phyloP scores from a whole-genome alignment of 2,329 filamentous ascomycete genomes.

The Chaetomium strumarium region DNA sequence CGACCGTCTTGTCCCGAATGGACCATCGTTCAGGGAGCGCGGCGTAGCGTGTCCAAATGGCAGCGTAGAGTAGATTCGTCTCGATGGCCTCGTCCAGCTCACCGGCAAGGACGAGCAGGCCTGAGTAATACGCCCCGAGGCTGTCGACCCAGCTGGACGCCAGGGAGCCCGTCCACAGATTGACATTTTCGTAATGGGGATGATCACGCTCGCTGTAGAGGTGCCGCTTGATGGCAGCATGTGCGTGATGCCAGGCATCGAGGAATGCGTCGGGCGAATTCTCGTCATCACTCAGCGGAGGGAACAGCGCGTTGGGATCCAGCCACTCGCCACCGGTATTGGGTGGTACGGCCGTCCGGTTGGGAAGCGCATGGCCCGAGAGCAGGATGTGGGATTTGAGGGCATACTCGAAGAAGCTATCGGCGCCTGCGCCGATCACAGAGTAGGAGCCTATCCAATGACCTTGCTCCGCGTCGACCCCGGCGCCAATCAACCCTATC shows the following conservation, averaged over 20 bases:
- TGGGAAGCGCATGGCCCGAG: slow-evolving; percentile 63
- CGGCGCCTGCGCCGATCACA: slow-evolving; percentile 93
- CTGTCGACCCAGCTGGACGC: slow-evolving; percentile 95
- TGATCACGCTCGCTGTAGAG: slow-evolving; percentile 80
- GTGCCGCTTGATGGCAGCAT: slow-evolving; percentile 82
- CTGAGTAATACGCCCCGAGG: slow-evolving; percentile 90
- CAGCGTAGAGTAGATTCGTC: slow-evolving; percentile 84
- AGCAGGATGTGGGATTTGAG: slow-evolving; percentile 89
- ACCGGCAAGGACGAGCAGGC: slow-evolving; percentile 76
- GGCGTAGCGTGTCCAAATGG: slow-evolving; percentile 91
- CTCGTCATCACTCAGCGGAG: slow-evolving; percentile 56
- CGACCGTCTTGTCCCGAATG: slow-evolving; percentile 73
- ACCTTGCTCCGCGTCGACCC: slow-evolving; percentile 82
- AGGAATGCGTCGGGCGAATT: slow-evolving; percentile 75
- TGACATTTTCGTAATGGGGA: slow-evolving; percentile 88
- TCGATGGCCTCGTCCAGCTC: slow-evolving; percentile 87
- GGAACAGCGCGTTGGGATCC: slow-evolving; percentile 58
- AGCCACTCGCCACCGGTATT: slow-evolving; percentile 40
- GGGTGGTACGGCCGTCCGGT: slow-evolving; percentile 41
- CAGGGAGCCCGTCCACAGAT: slow-evolving; percentile 80
- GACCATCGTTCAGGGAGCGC: slow-evolving; percentile 94
- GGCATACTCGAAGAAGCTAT: slow-evolving; percentile 98
- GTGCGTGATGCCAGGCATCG: slow-evolving; percentile 75
- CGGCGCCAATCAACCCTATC: slow-evolving; percentile 82
- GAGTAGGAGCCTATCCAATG: slow-evolving; percentile 83